Percentiles rank a stretch among this genome's conserved stretches.
phyloP scores from a whole-genome alignment of 1,139 yeast genomes.

The Nakaseomyces bracarensis region DNA sequence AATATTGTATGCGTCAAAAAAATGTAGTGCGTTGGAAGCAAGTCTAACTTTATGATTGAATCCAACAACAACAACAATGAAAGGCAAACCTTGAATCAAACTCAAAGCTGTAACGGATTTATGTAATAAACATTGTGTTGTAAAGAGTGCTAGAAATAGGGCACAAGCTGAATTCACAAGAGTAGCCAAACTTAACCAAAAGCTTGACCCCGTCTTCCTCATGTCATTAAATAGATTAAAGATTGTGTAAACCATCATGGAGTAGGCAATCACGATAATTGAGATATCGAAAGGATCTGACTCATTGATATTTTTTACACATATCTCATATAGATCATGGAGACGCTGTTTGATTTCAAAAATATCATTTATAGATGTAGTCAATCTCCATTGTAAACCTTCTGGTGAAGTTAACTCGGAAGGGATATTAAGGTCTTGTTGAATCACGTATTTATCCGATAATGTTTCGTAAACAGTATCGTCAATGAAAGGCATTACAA shows the following conservation, averaged over 20 bases:
- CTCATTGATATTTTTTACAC: constrained; percentile 50
- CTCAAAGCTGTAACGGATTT: constrained; percentile 62
- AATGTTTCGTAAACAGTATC: constrained; percentile 20
- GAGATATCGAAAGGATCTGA: constrained; percentile 86
- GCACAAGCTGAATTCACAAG: constrained; percentile 78
- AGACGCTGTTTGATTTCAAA: constrained; percentile 59
- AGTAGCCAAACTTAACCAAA: constrained; percentile 84
- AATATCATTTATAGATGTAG: constrained; percentile 56
- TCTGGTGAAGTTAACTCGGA: constrained; percentile 32
- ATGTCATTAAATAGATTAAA: constrained; percentile 70
- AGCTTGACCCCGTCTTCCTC: constrained; percentile 73
- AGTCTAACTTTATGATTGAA: constrained; percentile 80
- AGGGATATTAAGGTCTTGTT: constrained; percentile 18
- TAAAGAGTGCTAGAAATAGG: constrained; percentile 70
- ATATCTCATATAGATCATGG: constrained; percentile 38
- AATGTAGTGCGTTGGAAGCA: constrained; percentile 42
- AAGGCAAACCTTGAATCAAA: constrained; percentile 87
- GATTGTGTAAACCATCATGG: constrained; percentile 86
- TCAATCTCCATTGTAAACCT: constrained; percentile 50
- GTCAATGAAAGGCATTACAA: constrained; percentile 19
- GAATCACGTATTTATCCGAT: constrained; percentile 23
- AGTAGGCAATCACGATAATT: constrained; percentile 71
- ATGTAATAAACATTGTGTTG: constrained; percentile 44
- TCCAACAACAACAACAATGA: constrained; percentile 86
- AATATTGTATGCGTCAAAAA: constrained; percentile 30